A percentile compares a stretch with the other conserved stretches of the same genome.
phyloP scores from a whole-genome alignment of 2,329 filamentous ascomycete species.

The Alternaria ethzedia region DNA sequence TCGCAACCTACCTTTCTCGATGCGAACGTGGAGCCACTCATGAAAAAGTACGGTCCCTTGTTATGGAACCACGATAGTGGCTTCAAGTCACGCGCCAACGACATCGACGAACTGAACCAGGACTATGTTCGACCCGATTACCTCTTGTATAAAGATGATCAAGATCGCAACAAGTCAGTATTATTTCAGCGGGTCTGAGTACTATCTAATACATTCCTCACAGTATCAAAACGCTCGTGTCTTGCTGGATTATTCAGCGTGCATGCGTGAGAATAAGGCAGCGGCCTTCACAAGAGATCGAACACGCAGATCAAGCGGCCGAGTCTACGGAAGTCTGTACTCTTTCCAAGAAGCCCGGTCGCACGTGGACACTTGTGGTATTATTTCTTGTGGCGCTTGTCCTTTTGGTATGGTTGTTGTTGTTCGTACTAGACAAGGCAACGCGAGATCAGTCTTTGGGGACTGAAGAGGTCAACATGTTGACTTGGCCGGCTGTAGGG shows the following conservation, averaged over 20 bases:
- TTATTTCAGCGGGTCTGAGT: background rate
- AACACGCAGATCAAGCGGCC: too few species aligned
- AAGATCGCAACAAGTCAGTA: background rate
- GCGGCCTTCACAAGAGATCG: background rate
- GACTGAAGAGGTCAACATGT: background rate
- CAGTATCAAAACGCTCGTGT: background rate
- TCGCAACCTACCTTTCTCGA: background rate
- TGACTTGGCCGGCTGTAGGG: background rate
- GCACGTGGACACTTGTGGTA: too few species aligned
- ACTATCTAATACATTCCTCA: background rate
- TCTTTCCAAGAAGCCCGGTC: too few species aligned
- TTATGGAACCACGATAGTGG: background rate
- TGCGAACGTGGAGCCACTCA: background rate
- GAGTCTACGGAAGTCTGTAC: too few species aligned
- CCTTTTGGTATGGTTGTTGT: too few species aligned
- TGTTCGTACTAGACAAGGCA: too few species aligned
- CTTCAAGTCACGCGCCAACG: background rate
- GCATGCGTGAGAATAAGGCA: background rate
- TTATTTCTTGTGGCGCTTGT: too few species aligned
- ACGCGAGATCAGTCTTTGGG: too few species aligned
- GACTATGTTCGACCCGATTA: background rate
- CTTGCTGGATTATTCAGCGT: background rate
- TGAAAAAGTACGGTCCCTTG: background rate
- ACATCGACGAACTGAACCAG: background rate
- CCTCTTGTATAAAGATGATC: background rate